Percentiles rank a stretch among this genome's conserved stretches.
These are phyloP conservation scores for Epichloe aotearoae DNA, from an alignment of 2,329 filamentous ascomycete species.

Conservation along the genomic window DNA sequence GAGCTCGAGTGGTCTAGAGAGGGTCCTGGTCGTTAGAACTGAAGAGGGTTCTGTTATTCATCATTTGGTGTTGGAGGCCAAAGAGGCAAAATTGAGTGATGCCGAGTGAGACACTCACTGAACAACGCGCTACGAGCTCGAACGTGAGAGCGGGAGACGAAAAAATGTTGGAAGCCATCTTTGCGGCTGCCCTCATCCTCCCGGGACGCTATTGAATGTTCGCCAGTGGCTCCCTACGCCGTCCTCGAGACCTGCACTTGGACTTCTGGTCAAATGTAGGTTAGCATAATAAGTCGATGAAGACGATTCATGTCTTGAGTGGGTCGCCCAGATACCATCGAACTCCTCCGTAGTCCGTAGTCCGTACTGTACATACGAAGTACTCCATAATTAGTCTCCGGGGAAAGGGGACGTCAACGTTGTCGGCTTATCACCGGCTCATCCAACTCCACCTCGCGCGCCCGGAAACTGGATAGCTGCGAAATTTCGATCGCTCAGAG, in stretches of 20 bases:
- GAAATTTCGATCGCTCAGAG: slow-evolving; percentile 16
- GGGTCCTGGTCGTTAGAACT: not conserved
- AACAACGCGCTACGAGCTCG: slow-evolving; percentile 65
- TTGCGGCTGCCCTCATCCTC: slow-evolving; percentile 22
- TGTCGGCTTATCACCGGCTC: slow-evolving; percentile 17
- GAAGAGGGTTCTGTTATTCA: not conserved
- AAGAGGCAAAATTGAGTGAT: not conserved
- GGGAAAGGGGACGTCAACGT: not conserved
- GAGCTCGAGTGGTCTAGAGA: slow-evolving; percentile 75
- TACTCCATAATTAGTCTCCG: too few relatives aligned
- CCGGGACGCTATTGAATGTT: not conserved
- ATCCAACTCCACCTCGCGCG: slow-evolving; percentile 5
- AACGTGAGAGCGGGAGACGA: slow-evolving; percentile 60
- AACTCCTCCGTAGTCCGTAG: too few relatives aligned
- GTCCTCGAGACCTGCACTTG: slow-evolving; percentile 1
- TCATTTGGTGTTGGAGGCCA: not conserved
- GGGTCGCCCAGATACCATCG: not conserved
- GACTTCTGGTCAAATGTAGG: slow-evolving; percentile 3
- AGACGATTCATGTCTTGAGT: not conserved
- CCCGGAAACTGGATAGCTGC: slow-evolving; percentile 3
- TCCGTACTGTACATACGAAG: too few relatives aligned
- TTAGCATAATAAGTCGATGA: not conserved
- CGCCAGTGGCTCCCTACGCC: not conserved
- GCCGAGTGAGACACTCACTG: slow-evolving; percentile 40
- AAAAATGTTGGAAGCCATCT: slow-evolving; percentile 38